A percentile compares a stretch with the other conserved stretches of the same genome.
phyloP scores from a whole-genome alignment of 2,329 filamentous ascomycete species.

The Talaromyces sp. region DNA sequence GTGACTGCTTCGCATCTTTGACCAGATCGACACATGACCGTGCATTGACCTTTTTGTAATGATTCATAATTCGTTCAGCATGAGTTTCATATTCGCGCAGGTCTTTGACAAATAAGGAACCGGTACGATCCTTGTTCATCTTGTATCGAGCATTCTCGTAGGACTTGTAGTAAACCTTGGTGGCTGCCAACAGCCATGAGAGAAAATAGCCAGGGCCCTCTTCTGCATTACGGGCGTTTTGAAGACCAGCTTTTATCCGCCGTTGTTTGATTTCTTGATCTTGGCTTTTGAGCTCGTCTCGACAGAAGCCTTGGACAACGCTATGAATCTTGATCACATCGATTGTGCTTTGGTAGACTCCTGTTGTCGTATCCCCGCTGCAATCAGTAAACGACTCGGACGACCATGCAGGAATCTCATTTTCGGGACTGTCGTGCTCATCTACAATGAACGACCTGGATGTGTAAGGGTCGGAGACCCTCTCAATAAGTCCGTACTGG shows the following conservation, averaged over 20 bases:
- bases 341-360: constrained; percentile 28
- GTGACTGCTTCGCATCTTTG: constrained; percentile 28
- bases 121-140: constrained; percentile 24
- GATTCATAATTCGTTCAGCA: constrained; percentile 33
- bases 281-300: constrained; percentile 40
- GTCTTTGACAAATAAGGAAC: constrained; percentile 37
- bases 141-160: constrained; percentile 37
- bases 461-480: constrained; percentile 30
- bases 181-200: constrained; percentile 40
- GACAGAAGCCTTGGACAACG: constrained; percentile 44
- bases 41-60: constrained; percentile 28
- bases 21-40: constrained; percentile 18
- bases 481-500: constrained; percentile 41
- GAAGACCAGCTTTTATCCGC: not conserved
- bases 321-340: constrained; percentile 45
- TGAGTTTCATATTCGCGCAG: constrained; percentile 46
- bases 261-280: constrained; percentile 24
- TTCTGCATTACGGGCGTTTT: constrained; percentile 7
- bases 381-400: constrained; percentile 28
- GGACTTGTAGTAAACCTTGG: constrained; percentile 37
- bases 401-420: constrained; percentile 5
- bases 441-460: constrained; percentile 1
- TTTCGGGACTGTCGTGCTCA: constrained; percentile 2
- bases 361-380: constrained; percentile 30
- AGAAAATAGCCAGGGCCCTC: constrained; percentile 30